A percentile compares a stretch with the other conserved stretches of the same genome.
Evolutionary conservation across 108 stramenopile species (phyloP).

Genomic region (Stephanodiscus triporus): DNA sequence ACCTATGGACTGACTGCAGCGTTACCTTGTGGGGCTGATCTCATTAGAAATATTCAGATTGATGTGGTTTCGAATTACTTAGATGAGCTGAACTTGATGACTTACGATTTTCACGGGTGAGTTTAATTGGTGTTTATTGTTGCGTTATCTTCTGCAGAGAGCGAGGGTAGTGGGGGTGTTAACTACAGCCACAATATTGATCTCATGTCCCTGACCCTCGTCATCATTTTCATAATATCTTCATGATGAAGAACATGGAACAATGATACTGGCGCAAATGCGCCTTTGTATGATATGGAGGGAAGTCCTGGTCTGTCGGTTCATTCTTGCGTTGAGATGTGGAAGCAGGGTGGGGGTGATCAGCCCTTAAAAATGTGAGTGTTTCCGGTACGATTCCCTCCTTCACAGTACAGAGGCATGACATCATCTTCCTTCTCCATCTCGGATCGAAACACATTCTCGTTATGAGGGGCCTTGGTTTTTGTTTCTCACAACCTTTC

Average conservation of each 20-base stretch:
- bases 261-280: conserved; percentile 19
- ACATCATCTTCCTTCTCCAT: background rate
- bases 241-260: conserved; percentile 11
- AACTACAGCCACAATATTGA: conserved; percentile 14
- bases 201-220: background rate
- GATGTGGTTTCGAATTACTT: conserved; percentile 17
- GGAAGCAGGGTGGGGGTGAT: conserved; percentile 12
- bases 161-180: background rate
- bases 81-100: conserved; percentile 51
- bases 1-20: conserved; percentile 32
- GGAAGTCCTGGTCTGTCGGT: conserved; percentile 17
- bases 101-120: conserved; percentile 52
- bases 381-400: background rate
- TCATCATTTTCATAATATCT: too few species aligned
- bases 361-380: conserved; percentile 21
- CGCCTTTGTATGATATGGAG: conserved; percentile 24
- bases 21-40: conserved; percentile 35
- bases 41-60: conserved; percentile 39
- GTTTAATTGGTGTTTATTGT: background rate
- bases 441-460: too few species aligned
- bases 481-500: background rate
- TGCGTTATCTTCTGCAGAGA: too few species aligned
- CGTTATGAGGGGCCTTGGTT: too few species aligned
- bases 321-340: conserved; percentile 11
- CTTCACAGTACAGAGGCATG: background rate